Conservation (phyloP, 345 rosid genomes). For the Eucalyptus polyanthemos region DNA sequence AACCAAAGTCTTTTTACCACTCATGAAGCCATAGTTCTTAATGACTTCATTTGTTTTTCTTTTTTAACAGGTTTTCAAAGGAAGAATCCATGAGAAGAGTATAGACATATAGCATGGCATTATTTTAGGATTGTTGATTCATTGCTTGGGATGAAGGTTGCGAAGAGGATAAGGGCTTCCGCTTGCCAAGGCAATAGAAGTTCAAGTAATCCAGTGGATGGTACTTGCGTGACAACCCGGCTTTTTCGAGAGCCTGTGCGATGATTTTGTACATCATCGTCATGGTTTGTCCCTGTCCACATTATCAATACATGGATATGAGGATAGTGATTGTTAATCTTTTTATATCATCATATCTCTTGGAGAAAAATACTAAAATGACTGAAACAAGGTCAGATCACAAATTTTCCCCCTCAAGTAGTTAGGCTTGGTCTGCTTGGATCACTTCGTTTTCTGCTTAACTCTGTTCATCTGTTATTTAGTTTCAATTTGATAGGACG, state of each 20-base stretch:
- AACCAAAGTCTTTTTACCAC: background rate
- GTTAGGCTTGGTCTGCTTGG: background rate
- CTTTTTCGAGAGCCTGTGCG: constrained; percentile 27
- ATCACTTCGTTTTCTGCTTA: background rate
- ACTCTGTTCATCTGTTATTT: background rate
- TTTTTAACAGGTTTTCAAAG: background rate
- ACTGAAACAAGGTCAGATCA: background rate
- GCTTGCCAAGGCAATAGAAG: constrained; percentile 67
- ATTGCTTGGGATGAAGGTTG: background rate
- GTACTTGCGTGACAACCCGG: constrained; percentile 21
- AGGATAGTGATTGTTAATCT: background rate
- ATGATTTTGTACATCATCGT: constrained; percentile 51
- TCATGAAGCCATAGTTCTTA: background rate
- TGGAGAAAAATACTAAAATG: background rate
- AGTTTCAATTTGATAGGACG: background rate
- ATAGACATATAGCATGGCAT: constrained; percentile 18
- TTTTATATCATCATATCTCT: too few relatives aligned
- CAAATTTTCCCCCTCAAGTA: background rate
- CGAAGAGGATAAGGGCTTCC: constrained; percentile 14
- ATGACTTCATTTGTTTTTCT: background rate
- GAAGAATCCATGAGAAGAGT: background rate
- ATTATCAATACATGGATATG: background rate
- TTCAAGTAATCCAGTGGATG: constrained; percentile 55
- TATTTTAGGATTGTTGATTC: constrained; percentile 9
- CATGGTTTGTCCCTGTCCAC: constrained; percentile 57